Evolutionary conservation across 2,329 filamentous ascomycete species (phyloP), one percentile per base, ranked within the genome.

Genomic region (Epichloe elymi): DNA sequence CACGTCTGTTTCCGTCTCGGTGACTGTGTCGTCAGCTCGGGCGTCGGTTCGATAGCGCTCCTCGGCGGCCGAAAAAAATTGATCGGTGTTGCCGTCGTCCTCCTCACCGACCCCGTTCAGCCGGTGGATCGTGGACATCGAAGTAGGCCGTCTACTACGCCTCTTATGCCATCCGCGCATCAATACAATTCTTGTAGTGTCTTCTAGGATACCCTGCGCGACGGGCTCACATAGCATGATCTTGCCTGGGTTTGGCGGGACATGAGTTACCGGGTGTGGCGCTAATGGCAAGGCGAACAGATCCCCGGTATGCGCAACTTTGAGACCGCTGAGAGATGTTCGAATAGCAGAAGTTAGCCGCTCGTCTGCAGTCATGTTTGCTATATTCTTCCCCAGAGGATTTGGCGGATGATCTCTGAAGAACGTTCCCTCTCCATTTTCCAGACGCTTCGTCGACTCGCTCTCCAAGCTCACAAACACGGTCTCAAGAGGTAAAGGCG

Each of bases 221-320:
- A 97, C 89, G 8, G 93, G 93, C 65, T 98, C 93, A 64, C 90
- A 97, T n/a, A 94, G 80, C 46, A 87, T 82, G 54, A 97, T 86
- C 67, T 85, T 89, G 41, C 88, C 93, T 0, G 90, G 88, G 41
- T 88, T 87, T 14, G 88, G 80, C 23, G 87, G 82, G 17, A 86
- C 80, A 67, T 95, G 88, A 8, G 89, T 95, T 56, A 95, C 84
- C 12, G 89, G 85, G 66, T 96, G 89, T 2, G 88, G 80, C 8
- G 86, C 80, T 30, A 97, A 73, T 12, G 88, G 86, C 40, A 98
- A 71, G 10, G 79, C 77, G 55, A 86, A 83, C 48, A 91, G 67
- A 65, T 97, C 91, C 19, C 89, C 89, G 0, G 82, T 76, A 61
- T 96, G 93, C 12, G 97, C 80, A 17, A 98, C 76, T 53, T 79